Conservation (phyloP, 176 grass and related monocot genomes). For the Lolium multiflorum region DNA sequence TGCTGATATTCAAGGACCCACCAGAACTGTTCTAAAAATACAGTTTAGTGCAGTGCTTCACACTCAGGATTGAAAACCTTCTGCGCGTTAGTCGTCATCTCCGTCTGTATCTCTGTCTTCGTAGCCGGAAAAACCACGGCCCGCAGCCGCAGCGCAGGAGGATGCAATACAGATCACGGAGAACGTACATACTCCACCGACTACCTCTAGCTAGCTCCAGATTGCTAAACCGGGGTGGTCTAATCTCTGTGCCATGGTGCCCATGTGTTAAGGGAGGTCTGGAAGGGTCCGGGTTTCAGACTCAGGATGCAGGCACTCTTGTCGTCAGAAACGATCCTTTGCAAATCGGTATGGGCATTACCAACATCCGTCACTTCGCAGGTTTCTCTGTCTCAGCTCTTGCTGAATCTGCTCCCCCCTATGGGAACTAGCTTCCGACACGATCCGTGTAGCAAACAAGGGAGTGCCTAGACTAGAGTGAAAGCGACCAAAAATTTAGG, state of each 20-base stretch:
- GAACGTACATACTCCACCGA: background rate
- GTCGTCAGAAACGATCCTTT: background rate
- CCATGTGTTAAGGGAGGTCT: background rate
- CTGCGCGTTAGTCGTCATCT: no score
- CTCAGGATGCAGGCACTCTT: background rate
- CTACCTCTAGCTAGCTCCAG: constrained; percentile 22
- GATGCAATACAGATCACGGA: background rate
- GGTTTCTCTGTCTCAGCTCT: background rate
- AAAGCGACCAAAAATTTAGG: no score
- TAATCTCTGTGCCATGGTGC: constrained; percentile 41
- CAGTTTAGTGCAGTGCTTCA: background rate
- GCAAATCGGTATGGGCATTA: background rate
- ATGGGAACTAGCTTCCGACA: background rate
- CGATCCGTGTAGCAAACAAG: background rate
- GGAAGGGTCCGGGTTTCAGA: background rate
- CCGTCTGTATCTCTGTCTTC: no score
- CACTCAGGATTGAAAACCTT: no score
- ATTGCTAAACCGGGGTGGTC: constrained; percentile 56
- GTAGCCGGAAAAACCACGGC: background rate
- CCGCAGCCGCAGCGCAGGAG: background rate
- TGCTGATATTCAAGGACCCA: constrained; percentile 31
- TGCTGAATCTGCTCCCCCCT: background rate
- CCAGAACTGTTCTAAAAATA: background rate
- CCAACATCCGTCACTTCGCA: background rate
- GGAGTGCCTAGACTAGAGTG: no score